A percentile compares a stretch with the other conserved stretches of the same genome.
Conservation (phyloP, 2,329 filamentous ascomycete species). For the Aspergillus sp. region DNA sequence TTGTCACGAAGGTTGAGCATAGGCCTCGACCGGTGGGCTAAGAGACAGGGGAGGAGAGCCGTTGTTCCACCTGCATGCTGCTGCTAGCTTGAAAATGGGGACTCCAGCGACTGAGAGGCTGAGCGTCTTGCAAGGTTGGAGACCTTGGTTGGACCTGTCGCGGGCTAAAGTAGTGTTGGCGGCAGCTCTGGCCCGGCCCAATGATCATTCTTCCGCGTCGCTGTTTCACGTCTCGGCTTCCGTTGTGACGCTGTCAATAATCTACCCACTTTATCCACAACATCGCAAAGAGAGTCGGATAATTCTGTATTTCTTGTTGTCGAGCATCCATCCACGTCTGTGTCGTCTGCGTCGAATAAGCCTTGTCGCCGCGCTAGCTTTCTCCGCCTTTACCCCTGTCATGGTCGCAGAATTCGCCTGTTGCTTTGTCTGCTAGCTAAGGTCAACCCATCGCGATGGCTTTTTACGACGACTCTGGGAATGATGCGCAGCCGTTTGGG, state of each 20-base stretch:
- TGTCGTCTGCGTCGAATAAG: no score
- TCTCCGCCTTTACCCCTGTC: constrained; percentile 12
- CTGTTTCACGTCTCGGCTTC: background rate
- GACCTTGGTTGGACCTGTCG: constrained; percentile 1
- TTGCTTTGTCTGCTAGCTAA: constrained; percentile 11
- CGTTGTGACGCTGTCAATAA: background rate
- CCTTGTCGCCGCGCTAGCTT: background rate
- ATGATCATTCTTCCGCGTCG: constrained; percentile 5
- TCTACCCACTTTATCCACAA: background rate
- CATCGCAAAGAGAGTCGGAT: no score
- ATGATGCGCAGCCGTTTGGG: constrained; percentile 33
- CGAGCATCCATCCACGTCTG: background rate
- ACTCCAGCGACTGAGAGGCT: background rate
- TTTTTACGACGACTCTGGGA: constrained; percentile 39
- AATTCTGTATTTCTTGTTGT: background rate
- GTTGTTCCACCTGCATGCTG: constrained; percentile 8
- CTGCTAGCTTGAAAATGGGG: background rate
- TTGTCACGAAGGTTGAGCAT: constrained; percentile 19
- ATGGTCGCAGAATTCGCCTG: constrained; percentile 19
- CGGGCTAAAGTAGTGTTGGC: background rate
- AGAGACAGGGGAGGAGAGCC: constrained; percentile 11
- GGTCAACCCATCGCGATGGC: constrained; percentile 30
- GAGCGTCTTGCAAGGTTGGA: background rate
- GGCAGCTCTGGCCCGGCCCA: constrained; percentile 9
- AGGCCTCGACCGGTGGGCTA: constrained; percentile 15